Evolutionary conservation across 306 rosid genomes (phyloP).

Genomic region (Abrus pulchellus): DNA sequence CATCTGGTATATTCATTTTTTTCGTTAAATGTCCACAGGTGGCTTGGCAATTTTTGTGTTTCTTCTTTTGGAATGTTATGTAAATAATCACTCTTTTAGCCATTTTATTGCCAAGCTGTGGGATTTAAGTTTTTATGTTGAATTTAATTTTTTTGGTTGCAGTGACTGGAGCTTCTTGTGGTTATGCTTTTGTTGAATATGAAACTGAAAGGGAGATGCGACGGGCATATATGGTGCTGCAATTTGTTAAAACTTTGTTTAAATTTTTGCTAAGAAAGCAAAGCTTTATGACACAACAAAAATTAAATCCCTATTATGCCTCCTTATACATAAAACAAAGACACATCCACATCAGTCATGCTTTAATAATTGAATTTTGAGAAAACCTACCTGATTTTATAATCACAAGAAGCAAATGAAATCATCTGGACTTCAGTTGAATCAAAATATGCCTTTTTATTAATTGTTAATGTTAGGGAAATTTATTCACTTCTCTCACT

Average conservation of each 20-base stretch:
- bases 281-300: neutral
- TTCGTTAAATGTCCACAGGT: neutral
- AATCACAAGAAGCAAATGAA: neutral
- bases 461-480: conserved; percentile 13
- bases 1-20: conserved; percentile 11
- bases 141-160: conserved; percentile 43
- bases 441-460: conserved; percentile 11
- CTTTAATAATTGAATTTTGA: conserved; percentile 2
- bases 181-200: conserved; percentile 94
- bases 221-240: conserved; percentile 73
- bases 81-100: neutral
- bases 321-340: too few relatives aligned
- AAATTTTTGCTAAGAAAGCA: neutral
- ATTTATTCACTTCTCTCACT: conserved; percentile 32
- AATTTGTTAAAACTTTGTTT: conserved; percentile 31
- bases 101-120: neutral
- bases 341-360: neutral
- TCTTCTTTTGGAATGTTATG: conserved; percentile 7
- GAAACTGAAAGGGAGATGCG: conserved; percentile 88
- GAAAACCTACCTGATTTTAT: conserved; percentile 15
- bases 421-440: conserved; percentile 28
- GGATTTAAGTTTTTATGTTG: conserved; percentile 13
- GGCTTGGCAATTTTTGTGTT: conserved; percentile 1
- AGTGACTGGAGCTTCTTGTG: conserved; percentile 94
- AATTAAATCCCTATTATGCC: conserved; percentile 1